These are phyloP conservation scores for Cruciata laevipes DNA, from an alignment of 257 asterid species.

Conservation along the genomic window DNA sequence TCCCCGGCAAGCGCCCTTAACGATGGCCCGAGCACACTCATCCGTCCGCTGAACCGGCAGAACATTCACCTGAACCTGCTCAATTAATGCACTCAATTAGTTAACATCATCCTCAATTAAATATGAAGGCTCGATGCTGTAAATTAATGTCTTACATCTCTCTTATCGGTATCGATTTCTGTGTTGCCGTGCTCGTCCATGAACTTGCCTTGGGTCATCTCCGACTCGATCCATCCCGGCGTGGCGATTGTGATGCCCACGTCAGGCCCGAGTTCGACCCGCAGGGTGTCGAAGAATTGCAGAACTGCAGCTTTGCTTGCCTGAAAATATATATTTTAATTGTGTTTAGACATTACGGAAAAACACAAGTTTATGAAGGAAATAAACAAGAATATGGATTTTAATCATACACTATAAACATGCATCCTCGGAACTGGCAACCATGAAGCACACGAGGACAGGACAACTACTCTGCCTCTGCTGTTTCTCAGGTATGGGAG, in stretches of 20 bases:
- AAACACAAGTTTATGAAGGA: background rate
- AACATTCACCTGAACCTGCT: conserved; percentile 19
- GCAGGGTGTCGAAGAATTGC: conserved; percentile 61
- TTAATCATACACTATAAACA: conserved; percentile 41
- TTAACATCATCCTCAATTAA: too few species aligned
- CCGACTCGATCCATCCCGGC: conserved; percentile 68
- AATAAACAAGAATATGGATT: background rate
- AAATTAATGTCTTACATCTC: conserved; percentile 41
- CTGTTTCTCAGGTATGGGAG: conserved; percentile 54
- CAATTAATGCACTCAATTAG: too few species aligned
- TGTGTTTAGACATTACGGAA: background rate
- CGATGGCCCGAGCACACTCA: conserved; percentile 24
- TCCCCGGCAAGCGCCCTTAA: conserved; percentile 27
- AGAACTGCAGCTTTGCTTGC: conserved; percentile 82
- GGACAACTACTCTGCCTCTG: conserved; percentile 46
- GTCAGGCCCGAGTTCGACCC: conserved; percentile 51
- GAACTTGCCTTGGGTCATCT: conserved; percentile 60
- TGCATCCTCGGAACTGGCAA: conserved; percentile 69
- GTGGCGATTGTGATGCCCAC: conserved; percentile 53
- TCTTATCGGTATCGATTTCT: conserved; percentile 44
- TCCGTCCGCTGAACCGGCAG: conserved; percentile 22
- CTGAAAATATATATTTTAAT: conserved; percentile 18
- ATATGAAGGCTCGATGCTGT: background rate
- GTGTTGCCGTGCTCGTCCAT: conserved; percentile 35
- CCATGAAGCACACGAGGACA: conserved; percentile 77